phyloP scores from a whole-genome alignment of 345 rosid genomes.

The Lepidium sativum region DNA sequence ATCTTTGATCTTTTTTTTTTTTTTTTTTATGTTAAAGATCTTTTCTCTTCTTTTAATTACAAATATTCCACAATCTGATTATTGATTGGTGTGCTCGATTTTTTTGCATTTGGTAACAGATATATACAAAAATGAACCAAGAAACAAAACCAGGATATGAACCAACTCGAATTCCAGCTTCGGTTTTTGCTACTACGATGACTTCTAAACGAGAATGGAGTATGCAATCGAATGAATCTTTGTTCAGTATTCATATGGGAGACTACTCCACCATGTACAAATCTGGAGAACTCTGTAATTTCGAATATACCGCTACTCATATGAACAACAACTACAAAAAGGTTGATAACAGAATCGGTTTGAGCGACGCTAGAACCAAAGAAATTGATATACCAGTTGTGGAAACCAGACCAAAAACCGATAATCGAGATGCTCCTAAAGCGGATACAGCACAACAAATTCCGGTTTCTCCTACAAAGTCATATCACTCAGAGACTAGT shows the following conservation, averaged over 20 bases:
- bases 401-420: not conserved
- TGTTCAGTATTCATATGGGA: constrained; percentile 77
- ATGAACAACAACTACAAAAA: not conserved
- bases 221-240: constrained; percentile 68
- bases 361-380: not conserved
- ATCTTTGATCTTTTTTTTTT: not conserved
- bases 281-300: constrained; percentile 62
- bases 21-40: too few relatives aligned
- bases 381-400: not conserved
- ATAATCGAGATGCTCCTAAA: not conserved
- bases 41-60: not conserved
- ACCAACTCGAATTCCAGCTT: constrained; percentile 55
- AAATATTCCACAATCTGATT: not conserved
- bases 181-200: constrained; percentile 45
- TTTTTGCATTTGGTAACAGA: not conserved
- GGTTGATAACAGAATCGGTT: not conserved
- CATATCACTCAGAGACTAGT: constrained; percentile 13
- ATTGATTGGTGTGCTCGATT: not conserved
- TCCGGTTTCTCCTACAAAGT: constrained; percentile 9
- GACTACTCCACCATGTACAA: constrained; percentile 48
- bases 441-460: not conserved
- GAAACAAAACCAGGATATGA: constrained; percentile 36
- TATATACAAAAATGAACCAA: not conserved
- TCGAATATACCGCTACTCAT: constrained; percentile 31
- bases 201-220: constrained; percentile 66